A percentile compares a stretch with the other conserved stretches of the same genome.
phyloP scores from a whole-genome alignment of 768 basidiomycete genomes.

The Pisolithus tinctorius region DNA sequence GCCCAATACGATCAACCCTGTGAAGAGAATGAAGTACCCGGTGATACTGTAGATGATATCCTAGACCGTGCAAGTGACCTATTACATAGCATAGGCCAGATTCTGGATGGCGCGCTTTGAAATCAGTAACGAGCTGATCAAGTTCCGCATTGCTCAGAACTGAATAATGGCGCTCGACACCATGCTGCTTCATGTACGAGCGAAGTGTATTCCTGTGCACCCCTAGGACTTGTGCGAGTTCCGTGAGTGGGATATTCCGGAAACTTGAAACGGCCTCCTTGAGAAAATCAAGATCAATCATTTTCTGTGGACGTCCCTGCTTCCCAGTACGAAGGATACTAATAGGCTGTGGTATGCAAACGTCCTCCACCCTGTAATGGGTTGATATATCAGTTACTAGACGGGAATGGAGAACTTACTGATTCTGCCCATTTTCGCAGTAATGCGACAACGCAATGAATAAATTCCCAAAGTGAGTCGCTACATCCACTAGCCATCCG shows the following conservation, averaged over 20 bases:
- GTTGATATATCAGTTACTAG: background rate
- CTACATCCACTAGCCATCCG: background rate
- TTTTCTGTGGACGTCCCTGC: conserved; percentile 3
- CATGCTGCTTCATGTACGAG: conserved; percentile 4
- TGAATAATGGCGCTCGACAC: conserved; percentile 1
- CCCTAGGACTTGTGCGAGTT: background rate
- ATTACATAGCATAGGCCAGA: conserved; percentile 24
- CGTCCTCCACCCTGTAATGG: background rate
- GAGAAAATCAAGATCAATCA: conserved; percentile 4
- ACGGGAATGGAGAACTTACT: background rate
- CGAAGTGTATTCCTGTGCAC: conserved; percentile 7
- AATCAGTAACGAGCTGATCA: no score
- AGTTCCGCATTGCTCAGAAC: no score
- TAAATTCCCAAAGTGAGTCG: background rate
- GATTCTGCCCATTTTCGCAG: background rate
- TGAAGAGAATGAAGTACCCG: conserved; percentile 20
- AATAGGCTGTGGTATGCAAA: conserved; percentile 1
- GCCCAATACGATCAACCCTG: conserved; percentile 6
- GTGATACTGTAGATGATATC: conserved; percentile 19
- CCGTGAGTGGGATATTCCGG: no score
- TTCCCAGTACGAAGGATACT: background rate
- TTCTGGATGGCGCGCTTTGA: conserved; percentile 5
- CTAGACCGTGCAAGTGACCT: conserved; percentile 22
- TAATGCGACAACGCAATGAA: background rate
- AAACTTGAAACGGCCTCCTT: no score